phyloP scores from a whole-genome alignment of 768 basidiomycete genomes.

The Rhodotorula paludigena region DNA sequence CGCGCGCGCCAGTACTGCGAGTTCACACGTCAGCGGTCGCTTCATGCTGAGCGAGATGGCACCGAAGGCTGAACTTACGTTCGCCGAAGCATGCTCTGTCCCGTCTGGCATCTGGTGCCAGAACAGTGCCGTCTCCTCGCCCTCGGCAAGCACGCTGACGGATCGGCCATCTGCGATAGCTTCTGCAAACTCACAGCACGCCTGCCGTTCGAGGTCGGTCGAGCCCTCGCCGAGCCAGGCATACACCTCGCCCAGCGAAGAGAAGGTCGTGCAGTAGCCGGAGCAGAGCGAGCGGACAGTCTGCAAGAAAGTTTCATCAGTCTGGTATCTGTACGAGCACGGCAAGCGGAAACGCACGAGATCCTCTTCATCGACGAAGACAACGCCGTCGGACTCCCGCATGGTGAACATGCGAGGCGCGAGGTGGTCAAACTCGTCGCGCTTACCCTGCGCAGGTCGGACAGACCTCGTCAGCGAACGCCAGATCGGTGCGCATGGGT shows the following conservation, averaged over 20 bases:
- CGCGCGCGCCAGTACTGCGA: conserved; percentile 21
- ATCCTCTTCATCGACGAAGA: conserved; percentile 22
- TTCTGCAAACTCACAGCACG: conserved; percentile 24
- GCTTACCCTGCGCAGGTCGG: conserved; percentile 1
- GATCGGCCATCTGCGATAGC: conserved; percentile 24
- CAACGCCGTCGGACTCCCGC: background rate
- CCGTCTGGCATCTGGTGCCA: conserved; percentile 8
- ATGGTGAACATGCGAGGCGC: conserved; percentile 14
- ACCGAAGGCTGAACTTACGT: conserved; percentile 5
- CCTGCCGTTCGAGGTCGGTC: conserved; percentile 9
- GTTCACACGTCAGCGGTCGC: no score
- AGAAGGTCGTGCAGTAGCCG: conserved; percentile 16
- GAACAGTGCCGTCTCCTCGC: conserved; percentile 23
- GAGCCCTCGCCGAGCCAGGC: conserved; percentile 32
- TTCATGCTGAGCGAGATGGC: no score
- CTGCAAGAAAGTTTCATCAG: background rate
- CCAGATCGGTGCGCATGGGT: background rate
- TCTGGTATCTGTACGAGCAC: no score
- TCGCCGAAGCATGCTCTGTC: conserved; percentile 12
- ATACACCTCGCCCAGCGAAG: conserved; percentile 25
- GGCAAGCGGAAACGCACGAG: conserved; percentile 3
- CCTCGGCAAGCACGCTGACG: conserved; percentile 12
- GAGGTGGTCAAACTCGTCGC: conserved; percentile 30
- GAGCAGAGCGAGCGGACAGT: conserved; percentile 21
- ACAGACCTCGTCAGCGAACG: background rate